phyloP scores from a whole-genome alignment of 352 stramenopile genomes.

The Globisporangium echinulatum region DNA sequence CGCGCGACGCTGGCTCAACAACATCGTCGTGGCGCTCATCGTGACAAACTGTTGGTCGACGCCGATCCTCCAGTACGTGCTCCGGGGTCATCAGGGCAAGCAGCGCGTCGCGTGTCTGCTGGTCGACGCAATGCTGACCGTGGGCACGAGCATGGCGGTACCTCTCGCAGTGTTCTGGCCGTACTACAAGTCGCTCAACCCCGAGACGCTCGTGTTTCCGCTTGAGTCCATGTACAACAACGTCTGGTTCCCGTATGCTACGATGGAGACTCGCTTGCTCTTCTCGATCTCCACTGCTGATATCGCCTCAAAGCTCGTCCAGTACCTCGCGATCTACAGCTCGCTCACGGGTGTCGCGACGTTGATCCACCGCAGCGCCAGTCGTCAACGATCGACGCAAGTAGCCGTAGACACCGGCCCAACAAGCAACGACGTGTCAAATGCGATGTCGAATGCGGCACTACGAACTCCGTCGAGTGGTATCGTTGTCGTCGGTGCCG shows the following conservation, averaged over 20 bases:
- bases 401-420: too few relatives aligned
- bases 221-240: slow-evolving; percentile 15
- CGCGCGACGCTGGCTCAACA: slow-evolving; percentile 2
- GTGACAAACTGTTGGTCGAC: slow-evolving; percentile 10
- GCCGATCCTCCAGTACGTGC: slow-evolving; percentile 9
- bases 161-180: slow-evolving; percentile 17
- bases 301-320: slow-evolving; percentile 17
- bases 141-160: slow-evolving; percentile 11
- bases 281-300: slow-evolving; percentile 14
- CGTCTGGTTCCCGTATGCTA: slow-evolving; percentile 16
- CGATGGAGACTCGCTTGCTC: slow-evolving; percentile 19
- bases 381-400: too few relatives aligned
- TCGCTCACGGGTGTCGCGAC: slow-evolving; percentile 8
- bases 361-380: not conserved
- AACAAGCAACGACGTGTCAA: too few relatives aligned
- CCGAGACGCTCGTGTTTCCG: slow-evolving; percentile 12
- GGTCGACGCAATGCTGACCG: slow-evolving; percentile 15
- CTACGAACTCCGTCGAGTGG: too few relatives aligned
- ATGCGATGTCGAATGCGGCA: too few relatives aligned
- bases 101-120: slow-evolving; percentile 15
- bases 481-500: not conserved
- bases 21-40: slow-evolving; percentile 1
- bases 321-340: slow-evolving; percentile 18
- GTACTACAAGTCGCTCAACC: slow-evolving; percentile 15
- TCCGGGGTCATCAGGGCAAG: not conserved